Conservation (phyloP, 1,284 basidiomycete species). For the Fomitopsis schrenkii region DNA sequence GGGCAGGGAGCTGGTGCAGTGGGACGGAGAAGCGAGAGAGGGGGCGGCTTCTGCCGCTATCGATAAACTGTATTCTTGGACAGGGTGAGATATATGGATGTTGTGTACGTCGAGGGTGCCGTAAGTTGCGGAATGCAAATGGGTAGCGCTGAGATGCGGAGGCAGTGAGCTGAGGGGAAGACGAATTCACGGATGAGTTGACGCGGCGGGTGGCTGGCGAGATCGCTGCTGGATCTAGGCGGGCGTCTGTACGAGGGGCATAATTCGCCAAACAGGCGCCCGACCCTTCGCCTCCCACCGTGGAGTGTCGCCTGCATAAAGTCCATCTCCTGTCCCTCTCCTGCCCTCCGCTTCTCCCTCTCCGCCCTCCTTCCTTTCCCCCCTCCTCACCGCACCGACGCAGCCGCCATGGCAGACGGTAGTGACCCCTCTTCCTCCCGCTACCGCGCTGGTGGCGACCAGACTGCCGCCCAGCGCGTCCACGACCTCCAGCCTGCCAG, state of each 20-base stretch:
- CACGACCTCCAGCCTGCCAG: slow-evolving; percentile 11
- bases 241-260: neutral
- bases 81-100: neutral
- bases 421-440: neutral
- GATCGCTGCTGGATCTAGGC: slow-evolving; percentile 1
- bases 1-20: neutral
- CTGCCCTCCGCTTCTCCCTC: slow-evolving; percentile 5
- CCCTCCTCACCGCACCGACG: neutral
- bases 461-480: neutral
- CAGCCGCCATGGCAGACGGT: slow-evolving; percentile 3
- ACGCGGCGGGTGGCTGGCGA: neutral
- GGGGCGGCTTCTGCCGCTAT: slow-evolving; percentile 1
- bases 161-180: neutral
- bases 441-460: slow-evolving; percentile 2
- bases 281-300: slow-evolving; percentile 5
- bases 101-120: neutral
- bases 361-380: slow-evolving; percentile 8
- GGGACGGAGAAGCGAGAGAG: neutral
- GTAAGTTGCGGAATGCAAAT: neutral
- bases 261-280: slow-evolving; percentile 4
- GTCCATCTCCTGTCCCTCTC: slow-evolving; percentile 4
- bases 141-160: neutral
- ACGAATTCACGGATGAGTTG: neutral
- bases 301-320: slow-evolving; percentile 4
- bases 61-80: slow-evolving; percentile 6